Conservation (phyloP, 2,329 filamentous ascomycete genomes). For the Periconia sp. region DNA sequence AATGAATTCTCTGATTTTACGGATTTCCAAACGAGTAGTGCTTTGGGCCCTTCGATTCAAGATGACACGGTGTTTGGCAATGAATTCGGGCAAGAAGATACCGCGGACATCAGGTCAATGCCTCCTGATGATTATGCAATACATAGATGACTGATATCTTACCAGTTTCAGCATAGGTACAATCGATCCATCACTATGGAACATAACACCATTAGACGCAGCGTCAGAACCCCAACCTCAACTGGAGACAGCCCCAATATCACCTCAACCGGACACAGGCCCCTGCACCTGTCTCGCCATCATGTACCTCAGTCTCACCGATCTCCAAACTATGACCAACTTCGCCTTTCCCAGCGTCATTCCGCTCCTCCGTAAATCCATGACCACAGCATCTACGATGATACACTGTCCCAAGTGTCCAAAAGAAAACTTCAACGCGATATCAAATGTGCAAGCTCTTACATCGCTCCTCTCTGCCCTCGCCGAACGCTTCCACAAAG, state of each 20-base stretch:
- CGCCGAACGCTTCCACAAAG: constrained; percentile 49
- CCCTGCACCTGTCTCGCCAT: constrained; percentile 53
- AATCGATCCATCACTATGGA: constrained; percentile 36
- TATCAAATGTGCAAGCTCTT: constrained; percentile 54
- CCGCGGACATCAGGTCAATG: no score
- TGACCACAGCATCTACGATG: constrained; percentile 46
- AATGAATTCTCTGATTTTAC: constrained; percentile 14
- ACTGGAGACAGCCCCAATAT: constrained; percentile 1
- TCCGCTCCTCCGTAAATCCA: constrained; percentile 49
- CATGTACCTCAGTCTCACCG: constrained; percentile 53
- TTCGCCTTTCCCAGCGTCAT: constrained; percentile 53
- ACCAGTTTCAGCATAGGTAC: constrained; percentile 18
- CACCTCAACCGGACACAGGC: constrained; percentile 9
- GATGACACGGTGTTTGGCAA: constrained; percentile 3
- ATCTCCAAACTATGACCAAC: constrained; percentile 46
- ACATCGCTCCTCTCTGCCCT: constrained; percentile 50
- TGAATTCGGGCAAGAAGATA: constrained; percentile 1
- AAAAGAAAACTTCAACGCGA: constrained; percentile 46
- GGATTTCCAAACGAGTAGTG: constrained; percentile 8
- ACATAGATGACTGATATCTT: constrained; percentile 1
- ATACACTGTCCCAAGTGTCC: constrained; percentile 53
- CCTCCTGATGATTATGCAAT: no score
- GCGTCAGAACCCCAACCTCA: not conserved
- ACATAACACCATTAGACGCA: constrained; percentile 6
- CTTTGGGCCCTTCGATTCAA: constrained; percentile 3